Evolutionary conservation across 169 alveolate genomes (phyloP), one percentile per base, ranked within the genome.

Genomic region (Blepharisma undulans): DNA sequence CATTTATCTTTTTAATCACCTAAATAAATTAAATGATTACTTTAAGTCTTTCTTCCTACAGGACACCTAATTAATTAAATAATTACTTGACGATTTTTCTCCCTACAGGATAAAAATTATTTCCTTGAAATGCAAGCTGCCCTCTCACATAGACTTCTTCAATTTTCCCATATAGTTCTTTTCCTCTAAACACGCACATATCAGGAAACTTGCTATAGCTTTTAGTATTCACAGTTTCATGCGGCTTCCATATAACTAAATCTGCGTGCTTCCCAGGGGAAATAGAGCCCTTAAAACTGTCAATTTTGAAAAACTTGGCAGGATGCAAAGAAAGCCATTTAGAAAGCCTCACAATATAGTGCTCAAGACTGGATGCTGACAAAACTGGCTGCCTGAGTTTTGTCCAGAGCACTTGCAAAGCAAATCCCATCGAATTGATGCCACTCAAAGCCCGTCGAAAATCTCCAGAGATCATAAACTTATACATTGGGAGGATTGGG

Each of bases 231-330:
- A 33, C 34, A n/a, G 14, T 32, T 79, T 86, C 80, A 66, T 27
- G 30, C 5, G 93, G 93, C 25, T 90, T 84, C 93, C 93, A 90
- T 72, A 90, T 66, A 30, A 90, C 82, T 0, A 90, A 81, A 84
- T 90, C 93, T 25, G 93, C 93, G 32, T 72, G 48, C 36, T 90
- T 90, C 3, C 93, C 93, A 84, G 74, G 72, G 25, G 33, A 33
- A 72, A 90, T 90, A 16, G 81, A 76, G n/a, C 93, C 93, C 84
- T 72, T 82, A 32, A 32, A 22, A 33, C 72, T 22, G 72, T 66
- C 59, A 48, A 90, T 72, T 19, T 72, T 82, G 16, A 90, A 59
- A 22, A 90, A 48, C 29, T 90, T 84, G 21, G 93, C 93, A 66
- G 93, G 93, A 29, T 84, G 60, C 25, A 72, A 29, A 1, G 85